These are phyloP conservation scores for Plasmodium sp. DNA, from an alignment of 169 alveolate species.

Conservation along the genomic window DNA sequence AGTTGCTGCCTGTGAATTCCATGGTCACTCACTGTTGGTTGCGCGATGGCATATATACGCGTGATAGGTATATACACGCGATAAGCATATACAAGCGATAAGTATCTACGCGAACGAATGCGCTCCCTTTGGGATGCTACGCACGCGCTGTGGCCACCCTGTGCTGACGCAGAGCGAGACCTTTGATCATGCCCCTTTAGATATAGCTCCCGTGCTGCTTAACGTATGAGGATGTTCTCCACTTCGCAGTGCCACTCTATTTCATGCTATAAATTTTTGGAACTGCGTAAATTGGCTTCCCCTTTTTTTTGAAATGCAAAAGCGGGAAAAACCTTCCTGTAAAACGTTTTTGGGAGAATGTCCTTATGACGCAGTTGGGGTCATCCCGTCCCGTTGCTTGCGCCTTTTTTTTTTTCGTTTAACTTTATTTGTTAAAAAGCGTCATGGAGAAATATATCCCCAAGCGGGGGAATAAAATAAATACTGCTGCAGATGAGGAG, in stretches of 20 bases:
- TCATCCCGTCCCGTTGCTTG: neutral
- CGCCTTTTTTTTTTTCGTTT: neutral
- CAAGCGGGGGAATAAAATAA: neutral
- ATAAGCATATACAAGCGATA: neutral
- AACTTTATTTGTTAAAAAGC: neutral
- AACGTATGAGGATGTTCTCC: neutral
- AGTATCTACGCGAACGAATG: neutral
- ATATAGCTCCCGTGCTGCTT: neutral
- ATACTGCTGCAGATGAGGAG: neutral
- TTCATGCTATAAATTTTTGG: neutral
- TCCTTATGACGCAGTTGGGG: neutral
- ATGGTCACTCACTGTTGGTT: neutral
- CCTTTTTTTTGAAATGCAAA: neutral
- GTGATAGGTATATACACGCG: neutral
- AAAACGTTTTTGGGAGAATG: neutral
- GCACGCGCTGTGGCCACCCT: neutral
- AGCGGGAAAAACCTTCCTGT: neutral
- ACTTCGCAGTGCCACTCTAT: neutral
- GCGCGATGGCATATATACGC: neutral
- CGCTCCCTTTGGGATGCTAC: neutral
- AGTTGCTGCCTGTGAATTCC: slow-evolving; percentile 66
- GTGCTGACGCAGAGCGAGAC: neutral
- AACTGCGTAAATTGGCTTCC: neutral
- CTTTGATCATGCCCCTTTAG: neutral
- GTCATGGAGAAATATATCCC: neutral